These are phyloP conservation scores for Hyphopichia khmerensis DNA, from an alignment of 1,139 yeast species.

Conservation along the genomic window DNA sequence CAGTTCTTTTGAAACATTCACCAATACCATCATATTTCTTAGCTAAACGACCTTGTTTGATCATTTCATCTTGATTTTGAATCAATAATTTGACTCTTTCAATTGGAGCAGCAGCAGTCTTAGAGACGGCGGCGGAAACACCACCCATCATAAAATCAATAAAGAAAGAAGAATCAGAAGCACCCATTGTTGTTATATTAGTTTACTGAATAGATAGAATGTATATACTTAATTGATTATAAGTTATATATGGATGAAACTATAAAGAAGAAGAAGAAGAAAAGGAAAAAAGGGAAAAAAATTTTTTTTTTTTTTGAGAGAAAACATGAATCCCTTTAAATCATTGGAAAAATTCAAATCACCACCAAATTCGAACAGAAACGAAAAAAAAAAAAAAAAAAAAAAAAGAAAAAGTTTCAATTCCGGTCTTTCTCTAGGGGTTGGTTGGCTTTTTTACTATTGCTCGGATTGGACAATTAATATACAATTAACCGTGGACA, in stretches of 20 bases:
- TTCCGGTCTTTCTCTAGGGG: not conserved
- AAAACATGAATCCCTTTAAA: constrained; percentile 1
- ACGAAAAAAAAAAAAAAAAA: not conserved
- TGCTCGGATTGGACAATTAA: not conserved
- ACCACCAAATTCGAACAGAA: not conserved
- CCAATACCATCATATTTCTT: constrained; percentile 50
- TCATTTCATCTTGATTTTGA: constrained; percentile 55
- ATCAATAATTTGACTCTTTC: constrained; percentile 55
- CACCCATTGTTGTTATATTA: constrained; percentile 16
- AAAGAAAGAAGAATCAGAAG: constrained; percentile 24
- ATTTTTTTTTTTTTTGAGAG: not conserved
- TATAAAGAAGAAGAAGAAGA: constrained; percentile 6
- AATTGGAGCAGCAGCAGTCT: constrained; percentile 57
- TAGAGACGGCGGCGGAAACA: constrained; percentile 58
- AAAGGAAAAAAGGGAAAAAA: constrained; percentile 7
- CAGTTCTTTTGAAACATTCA: constrained; percentile 54
- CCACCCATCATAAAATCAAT: constrained; percentile 54
- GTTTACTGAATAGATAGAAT: constrained; percentile 11
- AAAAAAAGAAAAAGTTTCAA: not conserved
- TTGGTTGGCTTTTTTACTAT: not conserved
- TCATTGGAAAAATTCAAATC: constrained; percentile 1
- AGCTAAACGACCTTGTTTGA: constrained; percentile 54
- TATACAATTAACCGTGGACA: too few species aligned
- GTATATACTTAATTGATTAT: constrained; percentile 4
- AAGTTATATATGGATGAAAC: not conserved